Base-by-base conservation (phyloP, 148 eudicot genomes). In the Hydrangea macrophylla region DNA sequence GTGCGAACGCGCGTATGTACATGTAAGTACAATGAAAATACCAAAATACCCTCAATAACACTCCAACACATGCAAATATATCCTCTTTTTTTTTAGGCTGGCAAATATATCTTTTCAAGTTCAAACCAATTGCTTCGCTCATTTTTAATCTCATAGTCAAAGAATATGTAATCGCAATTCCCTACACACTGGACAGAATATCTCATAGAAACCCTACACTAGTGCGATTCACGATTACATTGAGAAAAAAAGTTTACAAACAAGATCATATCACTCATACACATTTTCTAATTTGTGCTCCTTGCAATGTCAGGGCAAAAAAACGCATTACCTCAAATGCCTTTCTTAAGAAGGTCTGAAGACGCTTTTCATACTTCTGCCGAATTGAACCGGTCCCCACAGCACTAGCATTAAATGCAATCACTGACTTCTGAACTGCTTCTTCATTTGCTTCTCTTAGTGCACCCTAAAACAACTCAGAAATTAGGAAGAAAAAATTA, bases 391-490 rank as follows among this genome's bases (percentile, higher is more conserved):
- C 99, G 63, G 82, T 75, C 30, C 99, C 99, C 7, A 95, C 91
- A 53, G 99, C 99, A 82, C 72, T 84, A 55, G 68, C 78, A 77
- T 89, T 92, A 68, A 95, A 95, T 66, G 78, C 67, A 22, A 74
- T 76, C 74, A 87, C 37, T 1, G 96, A 81, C 66, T 80, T 91
- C 55, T 84, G 93, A 54, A 83, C 82, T 45, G 93, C 88, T 64
- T 69, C 87, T 83, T 91, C 97, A 68, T 94, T 92, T 58, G 93
- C 96, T 82, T 88, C 97, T 71, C 98, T 83, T 59, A 94, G 75
- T 26, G 85, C 84, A 78, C 75, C 98, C 98, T 94, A 78, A 25
- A 70, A 78, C 20, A 60, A 65, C 27, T 28, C 45, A 35, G 51
- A 72, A 64, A 37, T 78, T 11, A 71, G 53, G 55, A 67, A 59